Evolutionary conservation across 805 yeast genomes (phyloP).

Genomic region (Ogataea methanolica): DNA sequence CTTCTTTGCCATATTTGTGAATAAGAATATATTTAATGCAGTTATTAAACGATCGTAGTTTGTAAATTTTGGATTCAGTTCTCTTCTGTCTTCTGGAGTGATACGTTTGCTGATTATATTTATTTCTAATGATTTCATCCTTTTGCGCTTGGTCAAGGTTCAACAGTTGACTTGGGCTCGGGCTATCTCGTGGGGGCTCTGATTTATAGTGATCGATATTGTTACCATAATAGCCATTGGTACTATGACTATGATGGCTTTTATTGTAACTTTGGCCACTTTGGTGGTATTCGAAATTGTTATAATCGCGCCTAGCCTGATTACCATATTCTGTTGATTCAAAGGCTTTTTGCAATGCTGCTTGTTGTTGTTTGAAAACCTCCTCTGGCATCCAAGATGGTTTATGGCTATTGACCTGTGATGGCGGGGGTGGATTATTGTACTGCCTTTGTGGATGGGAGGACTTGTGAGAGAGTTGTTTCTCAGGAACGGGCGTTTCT

Average conservation of each 20-base stretch:
- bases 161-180: slow-evolving; percentile 21
- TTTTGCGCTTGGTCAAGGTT: slow-evolving; percentile 34
- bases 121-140: slow-evolving; percentile 70
- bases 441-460: background rate
- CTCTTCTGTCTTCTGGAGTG: slow-evolving; percentile 60
- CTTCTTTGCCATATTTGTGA: slow-evolving; percentile 55
- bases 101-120: slow-evolving; percentile 81
- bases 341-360: slow-evolving; percentile 10
- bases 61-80: slow-evolving; percentile 75
- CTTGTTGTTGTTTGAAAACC: slow-evolving; percentile 19
- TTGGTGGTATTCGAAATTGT: background rate
- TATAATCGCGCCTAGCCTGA: background rate
- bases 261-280: background rate
- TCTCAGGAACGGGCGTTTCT: background rate
- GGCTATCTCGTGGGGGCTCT: background rate
- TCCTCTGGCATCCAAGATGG: slow-evolving; percentile 34
- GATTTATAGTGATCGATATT: background rate
- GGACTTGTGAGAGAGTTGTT: background rate
- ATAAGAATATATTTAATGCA: slow-evolving; percentile 84
- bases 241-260: background rate
- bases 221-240: background rate
- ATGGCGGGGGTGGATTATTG: background rate
- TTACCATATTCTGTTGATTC: background rate
- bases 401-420: slow-evolving; percentile 8
- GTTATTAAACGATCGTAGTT: slow-evolving; percentile 84